Evolutionary conservation across 2,329 filamentous ascomycete species (phyloP).

Genomic region (Rhinocladiella similis): DNA sequence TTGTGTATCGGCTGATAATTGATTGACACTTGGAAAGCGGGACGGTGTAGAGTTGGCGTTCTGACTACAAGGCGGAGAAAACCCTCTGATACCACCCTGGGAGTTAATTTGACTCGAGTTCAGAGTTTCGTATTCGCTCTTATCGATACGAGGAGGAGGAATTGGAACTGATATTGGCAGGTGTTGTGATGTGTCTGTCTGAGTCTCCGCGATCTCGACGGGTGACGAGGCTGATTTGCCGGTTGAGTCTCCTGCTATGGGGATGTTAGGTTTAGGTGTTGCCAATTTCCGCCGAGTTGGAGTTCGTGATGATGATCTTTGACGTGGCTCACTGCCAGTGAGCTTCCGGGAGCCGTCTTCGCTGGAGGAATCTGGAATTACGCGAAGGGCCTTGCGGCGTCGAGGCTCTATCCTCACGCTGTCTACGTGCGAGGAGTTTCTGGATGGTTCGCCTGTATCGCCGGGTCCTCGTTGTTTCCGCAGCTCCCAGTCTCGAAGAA

Average conservation of each 20-base stretch:
- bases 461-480: background rate
- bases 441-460: background rate
- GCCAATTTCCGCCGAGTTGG: background rate
- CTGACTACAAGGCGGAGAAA: background rate
- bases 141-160: conserved; percentile 12
- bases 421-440: conserved; percentile 4
- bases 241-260: background rate
- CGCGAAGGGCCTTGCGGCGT: background rate
- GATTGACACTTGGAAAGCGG: background rate
- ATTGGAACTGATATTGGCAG: conserved; percentile 13
- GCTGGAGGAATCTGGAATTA: conserved; percentile 19
- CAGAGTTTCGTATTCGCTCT: conserved; percentile 22
- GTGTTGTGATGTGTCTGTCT: conserved; percentile 8
- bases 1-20: background rate
- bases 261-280: background rate
- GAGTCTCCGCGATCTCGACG: conserved; percentile 25
- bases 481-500: conserved; percentile 5
- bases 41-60: background rate
- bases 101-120: conserved; percentile 19
- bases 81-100: background rate
- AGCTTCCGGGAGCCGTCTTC: background rate
- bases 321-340: background rate
- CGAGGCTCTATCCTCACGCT: conserved; percentile 8
- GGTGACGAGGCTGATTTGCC: conserved; percentile 6
- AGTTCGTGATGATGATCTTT: background rate